These are phyloP conservation scores for Kodamaea lidongshanica DNA, from an alignment of 805 yeast species.

Conservation along the genomic window DNA sequence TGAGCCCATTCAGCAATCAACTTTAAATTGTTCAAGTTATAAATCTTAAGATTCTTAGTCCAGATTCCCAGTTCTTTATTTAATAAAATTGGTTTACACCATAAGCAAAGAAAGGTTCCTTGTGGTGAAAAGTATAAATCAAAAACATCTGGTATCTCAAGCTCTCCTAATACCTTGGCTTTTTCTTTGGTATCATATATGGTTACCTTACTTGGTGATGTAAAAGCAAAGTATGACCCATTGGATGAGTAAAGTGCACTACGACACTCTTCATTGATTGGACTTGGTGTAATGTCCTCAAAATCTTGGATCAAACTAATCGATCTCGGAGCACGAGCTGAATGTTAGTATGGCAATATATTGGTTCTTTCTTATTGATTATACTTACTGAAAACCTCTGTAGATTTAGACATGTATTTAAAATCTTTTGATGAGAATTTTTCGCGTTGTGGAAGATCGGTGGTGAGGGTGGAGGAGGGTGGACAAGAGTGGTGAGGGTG, in stretches of 20 bases:
- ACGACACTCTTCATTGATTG: slow-evolving; percentile 47
- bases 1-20: slow-evolving; percentile 61
- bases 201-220: slow-evolving; percentile 57
- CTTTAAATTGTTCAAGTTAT: slow-evolving; percentile 46
- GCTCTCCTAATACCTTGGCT: slow-evolving; percentile 32
- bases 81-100: slow-evolving; percentile 77
- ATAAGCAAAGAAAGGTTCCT: slow-evolving; percentile 75
- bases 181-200: slow-evolving; percentile 55
- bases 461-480: too few species aligned
- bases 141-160: slow-evolving; percentile 61
- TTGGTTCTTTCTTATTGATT: neutral
- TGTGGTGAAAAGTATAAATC: slow-evolving; percentile 86
- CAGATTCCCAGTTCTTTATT: slow-evolving; percentile 66
- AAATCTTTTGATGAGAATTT: too few species aligned
- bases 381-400: slow-evolving; percentile 36
- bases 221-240: slow-evolving; percentile 65
- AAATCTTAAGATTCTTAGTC: slow-evolving; percentile 74
- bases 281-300: slow-evolving; percentile 31
- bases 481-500: too few species aligned
- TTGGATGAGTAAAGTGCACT: slow-evolving; percentile 60
- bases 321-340: slow-evolving; percentile 26
- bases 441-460: too few species aligned
- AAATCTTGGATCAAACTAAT: slow-evolving; percentile 26
- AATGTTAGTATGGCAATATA: slow-evolving; percentile 2
- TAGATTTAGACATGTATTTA: slow-evolving; percentile 28